phyloP scores from a whole-genome alignment of 805 yeast species.

The Metschnikowia henanensis region DNA sequence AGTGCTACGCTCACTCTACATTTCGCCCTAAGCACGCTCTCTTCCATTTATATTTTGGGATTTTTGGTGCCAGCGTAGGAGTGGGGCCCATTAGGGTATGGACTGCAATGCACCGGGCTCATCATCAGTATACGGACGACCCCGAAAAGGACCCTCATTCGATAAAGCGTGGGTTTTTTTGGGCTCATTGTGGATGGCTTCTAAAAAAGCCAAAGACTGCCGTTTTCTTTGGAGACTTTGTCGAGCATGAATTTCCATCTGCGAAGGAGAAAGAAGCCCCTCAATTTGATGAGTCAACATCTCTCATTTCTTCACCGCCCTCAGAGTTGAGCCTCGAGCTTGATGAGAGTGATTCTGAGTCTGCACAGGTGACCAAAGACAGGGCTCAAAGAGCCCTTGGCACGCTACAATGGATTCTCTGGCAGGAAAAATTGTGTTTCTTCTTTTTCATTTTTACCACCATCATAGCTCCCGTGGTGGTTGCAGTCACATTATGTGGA shows the following conservation, averaged over 20 bases:
- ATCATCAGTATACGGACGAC: slow-evolving; percentile 81
- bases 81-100: slow-evolving; percentile 77
- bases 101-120: slow-evolving; percentile 85
- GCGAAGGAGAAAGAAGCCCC: neutral
- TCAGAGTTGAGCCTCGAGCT: neutral
- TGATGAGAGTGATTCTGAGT: slow-evolving; percentile 13
- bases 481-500: slow-evolving; percentile 25
- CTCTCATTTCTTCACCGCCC: slow-evolving; percentile 1
- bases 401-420: slow-evolving; percentile 26
- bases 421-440: slow-evolving; percentile 36
- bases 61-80: slow-evolving; percentile 71
- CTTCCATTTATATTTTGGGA: slow-evolving; percentile 50
- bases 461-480: slow-evolving; percentile 29
- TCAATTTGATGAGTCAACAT: neutral
- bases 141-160: slow-evolving; percentile 88
- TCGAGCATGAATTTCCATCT: slow-evolving; percentile 37
- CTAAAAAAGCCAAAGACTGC: slow-evolving; percentile 53
- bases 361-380: slow-evolving; percentile 7
- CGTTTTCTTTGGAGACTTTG: slow-evolving; percentile 32
- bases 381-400: slow-evolving; percentile 10
- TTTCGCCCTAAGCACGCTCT: slow-evolving; percentile 30
- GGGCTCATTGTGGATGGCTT: slow-evolving; percentile 91
- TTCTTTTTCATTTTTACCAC: slow-evolving; percentile 31
- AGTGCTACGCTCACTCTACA: slow-evolving; percentile 41
- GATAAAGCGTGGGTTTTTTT: slow-evolving; percentile 75